phyloP scores from a whole-genome alignment of 2,329 filamentous ascomycete genomes.

The Reticulascus tulasneorum region DNA sequence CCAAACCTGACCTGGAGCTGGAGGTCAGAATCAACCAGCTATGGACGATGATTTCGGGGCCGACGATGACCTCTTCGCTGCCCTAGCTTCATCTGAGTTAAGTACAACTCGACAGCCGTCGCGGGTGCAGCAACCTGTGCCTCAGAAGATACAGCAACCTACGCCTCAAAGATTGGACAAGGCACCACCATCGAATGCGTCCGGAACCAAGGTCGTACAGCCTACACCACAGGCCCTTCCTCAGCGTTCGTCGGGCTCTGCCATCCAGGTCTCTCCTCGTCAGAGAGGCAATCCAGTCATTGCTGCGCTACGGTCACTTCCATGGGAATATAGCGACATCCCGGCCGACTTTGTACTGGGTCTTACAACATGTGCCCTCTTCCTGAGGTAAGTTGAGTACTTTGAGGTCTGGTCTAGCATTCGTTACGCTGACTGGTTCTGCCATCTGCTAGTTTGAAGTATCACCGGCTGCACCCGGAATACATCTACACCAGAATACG shows the following conservation, averaged over 20 bases:
- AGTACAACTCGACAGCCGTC: slow-evolving; percentile 17
- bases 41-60: slow-evolving; percentile 56
- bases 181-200: slow-evolving; percentile 35
- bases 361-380: slow-evolving; percentile 82
- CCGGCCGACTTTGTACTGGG: slow-evolving; percentile 90
- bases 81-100: slow-evolving; percentile 48
- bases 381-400: slow-evolving; percentile 55
- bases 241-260: slow-evolving; percentile 59
- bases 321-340: slow-evolving; percentile 98
- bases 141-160: slow-evolving; percentile 36
- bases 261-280: slow-evolving; percentile 84
- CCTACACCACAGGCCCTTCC: slow-evolving; percentile 84
- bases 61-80: slow-evolving; percentile 53
- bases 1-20: too few relatives aligned
- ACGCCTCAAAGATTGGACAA: slow-evolving; percentile 54
- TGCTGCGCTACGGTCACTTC: slow-evolving; percentile 72
- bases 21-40: too few relatives aligned
- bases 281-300: slow-evolving; percentile 95
- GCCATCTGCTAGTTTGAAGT: slow-evolving; percentile 64
- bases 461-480: slow-evolving; percentile 94
- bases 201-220: slow-evolving; percentile 65
- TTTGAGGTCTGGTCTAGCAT: too few relatives aligned
- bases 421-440: not conserved
- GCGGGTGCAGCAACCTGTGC: slow-evolving; percentile 34
- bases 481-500: slow-evolving; percentile 95